These are phyloP conservation scores for Colletotrichum endophyticum DNA, from an alignment of 2,329 filamentous ascomycete genomes.

Conservation along the genomic window DNA sequence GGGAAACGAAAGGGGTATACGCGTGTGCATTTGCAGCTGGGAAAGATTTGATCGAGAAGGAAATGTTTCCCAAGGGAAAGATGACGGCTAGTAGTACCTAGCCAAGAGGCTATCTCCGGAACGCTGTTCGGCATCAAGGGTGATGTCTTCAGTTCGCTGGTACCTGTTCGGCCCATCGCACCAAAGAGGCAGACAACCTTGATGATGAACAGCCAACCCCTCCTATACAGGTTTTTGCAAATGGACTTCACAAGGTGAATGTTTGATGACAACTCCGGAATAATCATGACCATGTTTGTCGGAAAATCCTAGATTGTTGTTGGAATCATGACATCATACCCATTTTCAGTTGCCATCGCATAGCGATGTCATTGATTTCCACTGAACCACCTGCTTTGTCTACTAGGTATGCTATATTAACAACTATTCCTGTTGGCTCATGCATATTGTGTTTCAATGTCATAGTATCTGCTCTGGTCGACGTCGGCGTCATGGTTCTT, in stretches of 20 bases:
- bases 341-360: no score
- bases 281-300: no score
- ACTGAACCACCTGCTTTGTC: fast-evolving
- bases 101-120: fast-evolving
- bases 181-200: background rate
- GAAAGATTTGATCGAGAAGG: background rate
- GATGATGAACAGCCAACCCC: background rate
- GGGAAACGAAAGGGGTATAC: fast-evolving
- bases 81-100: background rate
- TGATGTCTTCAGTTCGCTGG: background rate
- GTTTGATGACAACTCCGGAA: no score
- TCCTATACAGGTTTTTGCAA: background rate
- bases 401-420: fast-evolving
- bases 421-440: fast-evolving
- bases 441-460: background rate
- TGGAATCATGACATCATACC: no score
- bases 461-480: background rate
- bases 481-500: background rate
- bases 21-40: background rate
- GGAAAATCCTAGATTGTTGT: no score
- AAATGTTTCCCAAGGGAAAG: fast-evolving
- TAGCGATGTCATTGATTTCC: background rate
- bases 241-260: background rate
- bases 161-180: background rate
- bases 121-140: background rate